Evolutionary conservation across 257 asterid genomes (phyloP).

Genomic region (Coffea eugenioides): DNA sequence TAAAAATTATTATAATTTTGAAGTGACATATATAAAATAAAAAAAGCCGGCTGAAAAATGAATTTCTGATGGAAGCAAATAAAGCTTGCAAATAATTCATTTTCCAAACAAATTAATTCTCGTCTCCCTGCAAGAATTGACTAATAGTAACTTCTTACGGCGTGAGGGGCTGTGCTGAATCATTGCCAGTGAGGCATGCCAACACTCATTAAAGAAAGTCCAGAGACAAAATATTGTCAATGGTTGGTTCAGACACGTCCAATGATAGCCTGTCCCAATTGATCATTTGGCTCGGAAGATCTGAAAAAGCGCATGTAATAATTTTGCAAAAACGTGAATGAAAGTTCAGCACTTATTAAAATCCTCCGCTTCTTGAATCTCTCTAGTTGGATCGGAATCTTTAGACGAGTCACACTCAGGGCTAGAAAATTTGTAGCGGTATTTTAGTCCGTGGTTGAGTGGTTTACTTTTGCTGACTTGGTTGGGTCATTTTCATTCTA

Average conservation of each 20-base stretch:
- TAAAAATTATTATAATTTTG: too few relatives aligned
- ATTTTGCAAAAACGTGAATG: neutral
- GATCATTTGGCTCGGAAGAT: neutral
- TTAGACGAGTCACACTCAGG: neutral
- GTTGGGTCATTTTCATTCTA: slow-evolving; percentile 1
- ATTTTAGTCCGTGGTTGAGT: neutral
- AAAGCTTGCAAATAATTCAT: too few relatives aligned
- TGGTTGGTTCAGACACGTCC: neutral
- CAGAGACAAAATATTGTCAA: too few relatives aligned
- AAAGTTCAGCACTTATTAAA: slow-evolving; percentile 1
- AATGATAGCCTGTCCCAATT: neutral
- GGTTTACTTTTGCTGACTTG: neutral
- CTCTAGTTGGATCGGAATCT: neutral
- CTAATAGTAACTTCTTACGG: neutral
- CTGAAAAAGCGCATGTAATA: neutral
- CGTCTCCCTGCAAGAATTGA: too few relatives aligned
- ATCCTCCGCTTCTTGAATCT: neutral
- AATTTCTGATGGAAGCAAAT: too few relatives aligned
- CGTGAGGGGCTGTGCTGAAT: slow-evolving; percentile 2
- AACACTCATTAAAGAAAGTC: neutral
- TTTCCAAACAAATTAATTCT: too few relatives aligned
- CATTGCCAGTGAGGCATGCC: slow-evolving; percentile 13
- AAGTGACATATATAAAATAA: too few relatives aligned
- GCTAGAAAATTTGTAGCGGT: neutral
- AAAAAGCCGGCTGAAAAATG: too few relatives aligned